Conservation (phyloP, 805 yeast genomes). For the Teunomyces tritomae region DNA sequence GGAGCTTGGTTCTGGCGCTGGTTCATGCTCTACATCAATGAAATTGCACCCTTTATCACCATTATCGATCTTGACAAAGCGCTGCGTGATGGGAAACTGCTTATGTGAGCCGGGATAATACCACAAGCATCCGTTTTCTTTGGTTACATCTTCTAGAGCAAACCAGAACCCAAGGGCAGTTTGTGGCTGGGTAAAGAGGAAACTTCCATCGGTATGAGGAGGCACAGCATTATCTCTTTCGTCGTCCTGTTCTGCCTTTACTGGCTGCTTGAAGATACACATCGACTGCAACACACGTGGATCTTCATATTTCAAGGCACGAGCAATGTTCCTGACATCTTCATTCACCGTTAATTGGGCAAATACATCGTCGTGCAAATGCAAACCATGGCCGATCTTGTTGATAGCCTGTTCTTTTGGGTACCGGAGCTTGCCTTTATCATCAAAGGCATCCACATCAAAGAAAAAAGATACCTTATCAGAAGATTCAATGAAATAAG, state of each 20-base stretch:
- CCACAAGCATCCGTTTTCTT: slow-evolving; percentile 64
- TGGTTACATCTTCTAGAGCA: slow-evolving; percentile 72
- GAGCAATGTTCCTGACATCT: slow-evolving; percentile 50
- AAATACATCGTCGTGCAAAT: slow-evolving; percentile 53
- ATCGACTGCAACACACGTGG: slow-evolving; percentile 76
- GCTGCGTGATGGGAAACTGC: slow-evolving; percentile 50
- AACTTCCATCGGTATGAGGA: slow-evolving; percentile 72
- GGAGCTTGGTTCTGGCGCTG: slow-evolving; percentile 18
- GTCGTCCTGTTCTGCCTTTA: slow-evolving; percentile 2
- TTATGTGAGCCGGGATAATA: slow-evolving; percentile 72
- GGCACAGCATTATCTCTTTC: slow-evolving; percentile 60
- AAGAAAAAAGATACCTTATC: slow-evolving; percentile 69
- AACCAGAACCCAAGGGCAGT: slow-evolving; percentile 79
- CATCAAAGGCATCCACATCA: slow-evolving; percentile 67
- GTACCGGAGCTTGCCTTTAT: slow-evolving; percentile 47
- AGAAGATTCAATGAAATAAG: slow-evolving; percentile 65
- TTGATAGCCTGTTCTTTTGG: slow-evolving; percentile 61
- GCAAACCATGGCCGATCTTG: slow-evolving; percentile 79
- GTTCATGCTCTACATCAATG: slow-evolving; percentile 26
- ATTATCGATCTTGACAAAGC: slow-evolving; percentile 57
- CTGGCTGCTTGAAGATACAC: slow-evolving; percentile 76
- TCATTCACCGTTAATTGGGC: slow-evolving; percentile 48
- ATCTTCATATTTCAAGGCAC: slow-evolving; percentile 52
- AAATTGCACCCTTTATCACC: slow-evolving; percentile 59
- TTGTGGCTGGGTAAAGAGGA: slow-evolving; percentile 68